These are phyloP conservation scores for Hygrophorus pudorinus DNA, from an alignment of 768 basidiomycete genomes.

Conservation along the genomic window DNA sequence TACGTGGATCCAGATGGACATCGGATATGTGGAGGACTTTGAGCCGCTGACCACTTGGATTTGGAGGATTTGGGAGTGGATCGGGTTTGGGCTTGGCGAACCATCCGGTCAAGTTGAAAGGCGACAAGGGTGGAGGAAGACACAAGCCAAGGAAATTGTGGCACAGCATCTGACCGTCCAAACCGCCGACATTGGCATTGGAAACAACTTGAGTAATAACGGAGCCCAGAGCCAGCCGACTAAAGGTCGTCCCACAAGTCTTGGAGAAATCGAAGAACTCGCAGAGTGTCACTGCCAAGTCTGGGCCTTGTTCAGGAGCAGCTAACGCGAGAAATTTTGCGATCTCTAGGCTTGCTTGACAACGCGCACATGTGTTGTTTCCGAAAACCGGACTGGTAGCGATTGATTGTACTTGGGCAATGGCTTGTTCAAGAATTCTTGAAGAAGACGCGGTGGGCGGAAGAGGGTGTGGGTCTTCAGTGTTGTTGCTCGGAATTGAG, in stretches of 20 bases:
- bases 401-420: conserved; percentile 49
- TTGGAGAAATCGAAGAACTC: conserved; percentile 43
- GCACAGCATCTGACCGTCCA: conserved; percentile 68
- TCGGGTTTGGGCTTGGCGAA: conserved; percentile 72
- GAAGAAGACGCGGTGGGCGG: conserved; percentile 44
- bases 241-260: conserved; percentile 40
- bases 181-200: conserved; percentile 60
- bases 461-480: conserved; percentile 53
- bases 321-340: conserved; percentile 60
- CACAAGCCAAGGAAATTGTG: conserved; percentile 49
- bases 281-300: conserved; percentile 50
- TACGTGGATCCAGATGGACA: conserved; percentile 59
- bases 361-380: conserved; percentile 44
- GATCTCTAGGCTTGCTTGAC: conserved; percentile 50
- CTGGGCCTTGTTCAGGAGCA: conserved; percentile 50
- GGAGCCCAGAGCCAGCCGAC: conserved; percentile 39
- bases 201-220: conserved; percentile 63
- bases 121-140: conserved; percentile 43
- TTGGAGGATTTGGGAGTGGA: conserved; percentile 47
- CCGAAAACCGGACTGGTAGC: conserved; percentile 41
- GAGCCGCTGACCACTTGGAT: conserved; percentile 52
- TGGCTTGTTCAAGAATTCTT: conserved; percentile 39
- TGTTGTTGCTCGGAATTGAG: conserved; percentile 47
- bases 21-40: conserved; percentile 75
- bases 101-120: conserved; percentile 57